These are phyloP conservation scores for Aspergillus neoniger DNA, from an alignment of 2,329 filamentous ascomycete species.

Conservation along the genomic window DNA sequence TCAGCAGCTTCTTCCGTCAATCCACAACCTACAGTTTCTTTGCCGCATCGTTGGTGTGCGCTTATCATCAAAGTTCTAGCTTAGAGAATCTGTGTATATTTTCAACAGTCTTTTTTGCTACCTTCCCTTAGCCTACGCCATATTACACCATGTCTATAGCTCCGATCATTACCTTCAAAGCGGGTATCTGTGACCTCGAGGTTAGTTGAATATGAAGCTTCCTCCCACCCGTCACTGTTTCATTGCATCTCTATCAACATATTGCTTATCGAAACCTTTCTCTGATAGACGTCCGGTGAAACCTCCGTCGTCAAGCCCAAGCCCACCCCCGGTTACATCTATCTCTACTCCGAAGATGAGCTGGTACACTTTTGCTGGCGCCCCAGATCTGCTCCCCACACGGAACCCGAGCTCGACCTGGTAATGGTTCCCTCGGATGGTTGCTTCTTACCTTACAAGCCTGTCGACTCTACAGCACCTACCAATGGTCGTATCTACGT, in stretches of 20 bases:
- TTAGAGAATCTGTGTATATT: background rate
- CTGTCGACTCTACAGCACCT: conserved; percentile 62
- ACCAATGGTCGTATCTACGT: conserved; percentile 87
- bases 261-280: background rate
- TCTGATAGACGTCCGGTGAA: conserved; percentile 52
- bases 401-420: conserved; percentile 79
- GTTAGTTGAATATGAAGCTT: conserved; percentile 55
- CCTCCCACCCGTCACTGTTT: too few relatives aligned
- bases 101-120: background rate
- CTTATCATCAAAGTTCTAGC: background rate
- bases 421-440: conserved; percentile 92
- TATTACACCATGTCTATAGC: conserved; percentile 69
- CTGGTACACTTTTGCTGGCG: conserved; percentile 98
- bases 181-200: conserved; percentile 81
- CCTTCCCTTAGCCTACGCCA: conserved; percentile 3
- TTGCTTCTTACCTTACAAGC: conserved; percentile 79
- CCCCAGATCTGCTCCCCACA: conserved; percentile 68
- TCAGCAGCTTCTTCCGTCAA: conserved; percentile 7
- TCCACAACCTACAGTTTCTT: background rate
- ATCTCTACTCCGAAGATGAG: conserved; percentile 91
- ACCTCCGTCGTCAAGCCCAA: conserved; percentile 73
- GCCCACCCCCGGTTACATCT: conserved; percentile 79
- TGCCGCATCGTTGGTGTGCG: background rate
- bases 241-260: background rate
- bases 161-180: conserved; percentile 95